Evolutionary conservation across 352 stramenopile genomes (phyloP).

Genomic region (Phytopythium cucurbitacearum): DNA sequence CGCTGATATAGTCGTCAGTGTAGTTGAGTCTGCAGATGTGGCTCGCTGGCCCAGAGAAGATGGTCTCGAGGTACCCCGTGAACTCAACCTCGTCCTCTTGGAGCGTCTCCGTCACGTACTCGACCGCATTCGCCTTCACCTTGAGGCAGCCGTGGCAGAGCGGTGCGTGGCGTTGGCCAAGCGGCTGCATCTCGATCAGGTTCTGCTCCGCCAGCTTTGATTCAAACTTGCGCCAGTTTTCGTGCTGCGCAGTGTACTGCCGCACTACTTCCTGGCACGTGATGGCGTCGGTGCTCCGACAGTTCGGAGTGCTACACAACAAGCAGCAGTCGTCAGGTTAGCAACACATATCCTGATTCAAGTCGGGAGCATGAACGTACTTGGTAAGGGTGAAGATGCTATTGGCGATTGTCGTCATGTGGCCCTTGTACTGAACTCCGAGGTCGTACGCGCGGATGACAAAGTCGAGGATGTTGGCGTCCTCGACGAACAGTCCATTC

Average conservation of each 20-base stretch:
- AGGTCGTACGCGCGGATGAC: constrained; percentile 75
- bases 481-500: constrained; percentile 71
- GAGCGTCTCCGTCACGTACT: constrained; percentile 73
- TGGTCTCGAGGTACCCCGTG: constrained; percentile 76
- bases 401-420: constrained; percentile 88
- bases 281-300: constrained; percentile 42
- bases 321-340: neutral
- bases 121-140: constrained; percentile 71
- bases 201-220: constrained; percentile 75
- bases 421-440: constrained; percentile 82
- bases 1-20: constrained; percentile 82
- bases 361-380: constrained; percentile 25
- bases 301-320: constrained; percentile 56
- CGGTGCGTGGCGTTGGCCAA: constrained; percentile 77
- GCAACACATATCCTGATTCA: constrained; percentile 3
- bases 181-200: constrained; percentile 70
- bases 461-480: constrained; percentile 75
- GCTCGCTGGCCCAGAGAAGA: constrained; percentile 75
- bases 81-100: constrained; percentile 58
- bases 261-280: constrained; percentile 80
- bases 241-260: constrained; percentile 63
- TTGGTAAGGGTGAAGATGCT: constrained; percentile 87
- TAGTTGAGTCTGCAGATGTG: constrained; percentile 85
- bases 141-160: constrained; percentile 79
- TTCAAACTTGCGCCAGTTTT: constrained; percentile 76